Evolutionary conservation across 305 asterid species (phyloP), one percentile per base, ranked within the genome.

Genomic region (Stenogyne calaminthoides): DNA sequence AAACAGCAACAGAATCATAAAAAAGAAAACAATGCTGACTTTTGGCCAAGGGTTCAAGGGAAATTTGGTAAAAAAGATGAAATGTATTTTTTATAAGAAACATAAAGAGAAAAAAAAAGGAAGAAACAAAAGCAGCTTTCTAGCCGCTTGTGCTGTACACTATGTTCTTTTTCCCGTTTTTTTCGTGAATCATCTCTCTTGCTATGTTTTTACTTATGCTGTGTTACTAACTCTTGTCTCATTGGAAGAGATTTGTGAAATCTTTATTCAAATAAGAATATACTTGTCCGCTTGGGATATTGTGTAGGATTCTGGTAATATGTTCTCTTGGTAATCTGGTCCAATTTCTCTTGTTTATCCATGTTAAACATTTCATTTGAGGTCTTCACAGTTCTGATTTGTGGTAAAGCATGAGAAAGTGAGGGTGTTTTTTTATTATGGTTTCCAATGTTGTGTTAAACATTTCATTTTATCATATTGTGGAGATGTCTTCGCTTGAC

Each of bases 401-500:
- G 56, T 39, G 54, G 15, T 37, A 4, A 51, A 63, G 55, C 64
- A 72, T 49, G 65, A 56, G 39, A 34, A 7, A 37, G 65, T 6
- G 20, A 65, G 12, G 32, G 3, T 20, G 52, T 5, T 11, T 16
- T 42, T 55, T 19, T 47, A 29, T 62, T 72, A 46, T 60, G n/a
- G 63, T 59, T 36, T 71, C 9, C 6, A 29, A 9, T 20, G 7
- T 55, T 36, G 15, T 19, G 39, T 44, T 12, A n/a, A 18, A 29
- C 25, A 42, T 76, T 70, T 59, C 44, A 34, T 32, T 20, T 56
- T 18, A 44, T n/a, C 34, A 19, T 25, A 5, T 57, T 1, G 2
- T 56, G 37, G 29, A 25, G 63, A 49, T 57, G 49, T 55, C 56
- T 61, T 52, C 69, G 40, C 49, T 67, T 66, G 12, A n/a, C n/a